Conservation (phyloP, 2,329 filamentous ascomycete species). For the Pseudopithomyces maydicus region DNA sequence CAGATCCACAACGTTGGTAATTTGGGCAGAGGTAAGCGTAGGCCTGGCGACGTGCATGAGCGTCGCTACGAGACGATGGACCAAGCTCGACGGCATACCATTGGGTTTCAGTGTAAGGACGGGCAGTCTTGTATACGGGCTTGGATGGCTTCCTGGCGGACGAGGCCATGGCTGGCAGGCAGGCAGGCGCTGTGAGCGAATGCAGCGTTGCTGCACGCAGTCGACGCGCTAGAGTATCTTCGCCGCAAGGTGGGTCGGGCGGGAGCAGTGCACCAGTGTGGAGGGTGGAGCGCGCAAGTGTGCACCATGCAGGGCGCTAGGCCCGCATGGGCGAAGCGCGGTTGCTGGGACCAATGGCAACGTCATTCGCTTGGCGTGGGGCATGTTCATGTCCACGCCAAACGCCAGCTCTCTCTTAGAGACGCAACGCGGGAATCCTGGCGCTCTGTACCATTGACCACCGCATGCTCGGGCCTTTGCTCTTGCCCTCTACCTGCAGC, state of each 20-base stretch:
- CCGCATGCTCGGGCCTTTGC: slow-evolving; percentile 1
- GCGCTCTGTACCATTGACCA: slow-evolving; percentile 2
- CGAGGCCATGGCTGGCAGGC: slow-evolving; percentile 26
- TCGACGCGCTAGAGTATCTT: not conserved
- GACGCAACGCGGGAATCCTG: slow-evolving; percentile 10
- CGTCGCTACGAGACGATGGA: not conserved
- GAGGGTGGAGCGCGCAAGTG: not conserved
- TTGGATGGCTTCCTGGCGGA: slow-evolving; percentile 45
- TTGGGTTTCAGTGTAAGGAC: slow-evolving; percentile 64
- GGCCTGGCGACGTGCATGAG: slow-evolving; percentile 57
- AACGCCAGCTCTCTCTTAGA: slow-evolving; percentile 6
- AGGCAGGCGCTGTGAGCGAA: not conserved
- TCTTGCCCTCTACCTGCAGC: slow-evolving; percentile 7
- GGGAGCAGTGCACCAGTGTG: not conserved
- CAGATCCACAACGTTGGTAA: slow-evolving; percentile 69
- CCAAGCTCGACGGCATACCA: slow-evolving; percentile 56
- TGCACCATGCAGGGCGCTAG: not conserved
- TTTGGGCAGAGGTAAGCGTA: slow-evolving; percentile 60
- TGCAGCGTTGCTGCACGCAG: not conserved
- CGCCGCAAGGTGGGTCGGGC: not conserved
- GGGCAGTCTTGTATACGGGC: slow-evolving; percentile 67
- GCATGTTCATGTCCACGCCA: not conserved
- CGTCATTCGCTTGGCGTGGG: slow-evolving; percentile 2
- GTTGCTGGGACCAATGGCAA: not conserved
- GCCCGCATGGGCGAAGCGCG: not conserved